Percentiles rank a stretch among this genome's conserved stretches.
phyloP scores from a whole-genome alignment of 2,329 filamentous ascomycete genomes.

The Ophiostoma angusticollis region DNA sequence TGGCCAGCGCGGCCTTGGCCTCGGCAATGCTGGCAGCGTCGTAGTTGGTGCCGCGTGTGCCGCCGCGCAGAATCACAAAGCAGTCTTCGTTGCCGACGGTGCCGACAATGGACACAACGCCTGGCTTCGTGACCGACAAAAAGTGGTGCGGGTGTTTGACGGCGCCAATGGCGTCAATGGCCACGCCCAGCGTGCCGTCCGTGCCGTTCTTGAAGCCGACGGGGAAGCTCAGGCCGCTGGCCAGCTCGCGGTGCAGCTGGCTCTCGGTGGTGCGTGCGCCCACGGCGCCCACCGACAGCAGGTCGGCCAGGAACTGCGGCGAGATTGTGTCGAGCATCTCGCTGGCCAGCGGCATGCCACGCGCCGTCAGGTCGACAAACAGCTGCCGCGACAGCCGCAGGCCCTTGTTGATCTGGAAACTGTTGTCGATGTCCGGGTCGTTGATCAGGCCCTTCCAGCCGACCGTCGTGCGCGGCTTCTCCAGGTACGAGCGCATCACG shows the following conservation, averaged over 20 bases:
- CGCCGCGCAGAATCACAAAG: slow-evolving; percentile 89
- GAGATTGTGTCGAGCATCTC: slow-evolving; percentile 99
- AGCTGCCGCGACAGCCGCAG: slow-evolving; percentile 74
- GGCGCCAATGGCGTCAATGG: slow-evolving; percentile 89
- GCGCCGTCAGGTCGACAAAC: slow-evolving; percentile 81
- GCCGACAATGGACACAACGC: slow-evolving; percentile 86
- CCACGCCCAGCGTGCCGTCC: slow-evolving; percentile 77
- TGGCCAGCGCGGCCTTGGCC: slow-evolving; percentile 65
- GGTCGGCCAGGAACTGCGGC: slow-evolving; percentile 88
- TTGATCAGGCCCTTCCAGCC: slow-evolving; percentile 99
- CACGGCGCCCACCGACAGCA: slow-evolving; percentile 82
- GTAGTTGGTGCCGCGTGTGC: slow-evolving; percentile 88
- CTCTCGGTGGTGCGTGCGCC: slow-evolving; percentile 95
- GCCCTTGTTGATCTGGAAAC: slow-evolving; percentile 98
- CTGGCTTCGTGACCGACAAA: slow-evolving; percentile 92
- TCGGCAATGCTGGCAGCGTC: slow-evolving; percentile 72
- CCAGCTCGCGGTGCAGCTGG: slow-evolving; percentile 88
- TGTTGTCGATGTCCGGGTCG: slow-evolving; percentile 95
- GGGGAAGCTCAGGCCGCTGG: slow-evolving; percentile 88
- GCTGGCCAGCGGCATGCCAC: slow-evolving; percentile 90
- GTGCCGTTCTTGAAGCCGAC: slow-evolving; percentile 99
- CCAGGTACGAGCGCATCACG: slow-evolving; percentile 95
- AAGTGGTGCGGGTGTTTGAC: slow-evolving; percentile 91
- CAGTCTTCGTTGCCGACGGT: slow-evolving; percentile 93
- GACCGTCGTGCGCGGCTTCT: slow-evolving; percentile 95